Conservation (phyloP, 2,329 filamentous ascomycete genomes). For the Cladosporium phlei region DNA sequence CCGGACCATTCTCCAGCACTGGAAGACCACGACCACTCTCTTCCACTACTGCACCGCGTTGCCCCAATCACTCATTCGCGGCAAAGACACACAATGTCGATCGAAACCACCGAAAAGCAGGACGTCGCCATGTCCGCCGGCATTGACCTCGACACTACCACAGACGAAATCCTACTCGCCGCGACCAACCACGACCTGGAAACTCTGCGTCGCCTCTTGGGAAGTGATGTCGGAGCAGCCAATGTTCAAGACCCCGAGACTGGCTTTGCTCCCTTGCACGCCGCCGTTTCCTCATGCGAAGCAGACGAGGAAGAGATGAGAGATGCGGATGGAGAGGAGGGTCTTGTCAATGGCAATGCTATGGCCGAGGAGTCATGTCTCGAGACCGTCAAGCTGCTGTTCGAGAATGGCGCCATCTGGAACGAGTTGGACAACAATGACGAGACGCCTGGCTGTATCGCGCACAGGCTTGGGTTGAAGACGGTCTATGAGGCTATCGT, state of each 20-base stretch:
- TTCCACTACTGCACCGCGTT: too few species aligned
- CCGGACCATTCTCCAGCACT: too few species aligned
- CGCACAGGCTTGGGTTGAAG: slow-evolving; percentile 60
- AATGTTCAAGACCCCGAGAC: slow-evolving; percentile 81
- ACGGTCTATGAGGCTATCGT: slow-evolving; percentile 78
- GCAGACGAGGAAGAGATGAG: slow-evolving; percentile 31
- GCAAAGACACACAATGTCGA: not conserved
- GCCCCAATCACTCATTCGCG: too few species aligned
- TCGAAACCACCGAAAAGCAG: slow-evolving; percentile 10
- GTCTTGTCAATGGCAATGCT: slow-evolving; percentile 30
- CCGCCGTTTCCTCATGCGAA: slow-evolving; percentile 67
- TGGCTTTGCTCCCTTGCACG: slow-evolving; percentile 82
- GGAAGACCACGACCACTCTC: too few species aligned
- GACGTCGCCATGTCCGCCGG: slow-evolving; percentile 19
- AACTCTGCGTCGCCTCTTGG: slow-evolving; percentile 64
- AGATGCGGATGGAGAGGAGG: slow-evolving; percentile 29
- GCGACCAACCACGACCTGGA: slow-evolving; percentile 63
- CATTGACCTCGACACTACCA: slow-evolving; percentile 41
- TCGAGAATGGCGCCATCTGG: slow-evolving; percentile 91
- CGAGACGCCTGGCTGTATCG: slow-evolving; percentile 89
- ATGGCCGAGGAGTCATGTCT: slow-evolving; percentile 55
- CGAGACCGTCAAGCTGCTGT: slow-evolving; percentile 67
- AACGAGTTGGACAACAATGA: slow-evolving; percentile 84
- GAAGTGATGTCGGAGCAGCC: slow-evolving; percentile 50
- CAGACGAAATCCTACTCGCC: slow-evolving; percentile 61